These are phyloP conservation scores for Raphidocelis subcapitata DNA, from an alignment of 139 green algal genomes.

Conservation along the genomic window DNA sequence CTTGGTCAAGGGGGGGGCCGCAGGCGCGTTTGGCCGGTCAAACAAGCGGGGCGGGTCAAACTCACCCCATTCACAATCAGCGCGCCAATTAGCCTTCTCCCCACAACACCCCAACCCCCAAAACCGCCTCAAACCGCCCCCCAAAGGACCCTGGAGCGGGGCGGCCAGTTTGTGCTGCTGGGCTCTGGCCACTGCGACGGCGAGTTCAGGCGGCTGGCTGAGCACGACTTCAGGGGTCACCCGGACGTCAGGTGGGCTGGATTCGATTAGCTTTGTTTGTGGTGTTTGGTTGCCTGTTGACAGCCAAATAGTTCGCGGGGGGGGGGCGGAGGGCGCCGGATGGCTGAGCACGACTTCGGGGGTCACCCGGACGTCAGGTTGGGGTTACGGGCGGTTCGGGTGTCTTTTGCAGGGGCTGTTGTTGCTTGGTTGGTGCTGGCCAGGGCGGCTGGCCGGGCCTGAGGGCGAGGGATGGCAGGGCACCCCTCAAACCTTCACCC, in stretches of 20 bases:
- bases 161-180: conserved; percentile 93
- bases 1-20: too few relatives aligned
- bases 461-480: conserved; percentile 73
- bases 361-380: conserved; percentile 42
- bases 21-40: too few relatives aligned
- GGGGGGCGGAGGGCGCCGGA: too few relatives aligned
- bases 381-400: background rate
- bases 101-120: background rate
- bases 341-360: conserved; percentile 71
- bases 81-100: background rate
- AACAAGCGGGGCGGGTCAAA: too few relatives aligned
- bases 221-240: conserved; percentile 56
- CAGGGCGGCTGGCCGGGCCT: too few relatives aligned
- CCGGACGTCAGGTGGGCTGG: conserved; percentile 34
- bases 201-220: conserved; percentile 75
- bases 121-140: conserved; percentile 6
- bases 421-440: too few relatives aligned
- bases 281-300: too few relatives aligned
- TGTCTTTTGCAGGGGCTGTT: too few relatives aligned
- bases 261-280: too few relatives aligned
- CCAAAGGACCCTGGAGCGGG: conserved; percentile 52
- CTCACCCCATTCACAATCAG: too few relatives aligned
- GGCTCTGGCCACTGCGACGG: conserved; percentile 81
- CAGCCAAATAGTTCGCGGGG: too few relatives aligned
- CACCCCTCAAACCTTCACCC: too few relatives aligned